Evolutionary conservation across 2,329 filamentous ascomycete genomes (phyloP).

Genomic region (Endoconidiophora laricicola): DNA sequence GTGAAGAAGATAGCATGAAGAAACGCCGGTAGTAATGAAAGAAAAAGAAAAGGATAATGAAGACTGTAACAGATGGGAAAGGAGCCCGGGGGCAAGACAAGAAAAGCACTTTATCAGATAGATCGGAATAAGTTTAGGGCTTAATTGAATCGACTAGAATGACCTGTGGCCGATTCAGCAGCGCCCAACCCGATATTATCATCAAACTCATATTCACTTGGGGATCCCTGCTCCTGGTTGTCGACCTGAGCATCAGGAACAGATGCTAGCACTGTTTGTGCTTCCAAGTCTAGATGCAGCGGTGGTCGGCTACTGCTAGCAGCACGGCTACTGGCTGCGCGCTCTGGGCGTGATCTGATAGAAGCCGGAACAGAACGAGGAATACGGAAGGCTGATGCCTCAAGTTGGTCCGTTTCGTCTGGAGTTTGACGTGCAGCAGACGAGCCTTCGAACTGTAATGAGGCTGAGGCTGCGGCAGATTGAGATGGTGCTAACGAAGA

Average conservation of each 20-base stretch:
- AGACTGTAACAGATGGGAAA: not conserved
- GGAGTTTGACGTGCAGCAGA: not conserved
- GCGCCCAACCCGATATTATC: too few relatives aligned
- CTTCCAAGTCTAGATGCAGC: not conserved
- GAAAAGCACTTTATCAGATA: too few relatives aligned
- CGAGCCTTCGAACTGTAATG: too few relatives aligned
- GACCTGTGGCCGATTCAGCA: too few relatives aligned
- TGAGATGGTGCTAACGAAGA: not conserved
- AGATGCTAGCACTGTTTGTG: not conserved
- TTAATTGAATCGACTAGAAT: too few relatives aligned
- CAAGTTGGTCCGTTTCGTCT: not conserved
- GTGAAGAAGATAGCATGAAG: not conserved
- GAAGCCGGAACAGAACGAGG: not conserved
- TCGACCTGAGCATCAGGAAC: not conserved
- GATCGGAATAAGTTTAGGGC: too few relatives aligned
- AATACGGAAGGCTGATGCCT: conserved; percentile 5
- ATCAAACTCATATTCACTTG: too few relatives aligned
- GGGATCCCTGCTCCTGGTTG: too few relatives aligned
- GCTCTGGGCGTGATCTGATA: not conserved
- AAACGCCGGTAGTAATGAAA: not conserved
- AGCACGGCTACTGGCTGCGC: not conserved
- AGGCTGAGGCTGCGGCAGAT: too few relatives aligned
- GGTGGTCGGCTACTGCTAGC: not conserved
- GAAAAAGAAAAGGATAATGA: not conserved
- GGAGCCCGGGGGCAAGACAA: too few relatives aligned